Base-by-base conservation (phyloP, 2,329 filamentous ascomycete genomes). In the Xylaria sp. region DNA sequence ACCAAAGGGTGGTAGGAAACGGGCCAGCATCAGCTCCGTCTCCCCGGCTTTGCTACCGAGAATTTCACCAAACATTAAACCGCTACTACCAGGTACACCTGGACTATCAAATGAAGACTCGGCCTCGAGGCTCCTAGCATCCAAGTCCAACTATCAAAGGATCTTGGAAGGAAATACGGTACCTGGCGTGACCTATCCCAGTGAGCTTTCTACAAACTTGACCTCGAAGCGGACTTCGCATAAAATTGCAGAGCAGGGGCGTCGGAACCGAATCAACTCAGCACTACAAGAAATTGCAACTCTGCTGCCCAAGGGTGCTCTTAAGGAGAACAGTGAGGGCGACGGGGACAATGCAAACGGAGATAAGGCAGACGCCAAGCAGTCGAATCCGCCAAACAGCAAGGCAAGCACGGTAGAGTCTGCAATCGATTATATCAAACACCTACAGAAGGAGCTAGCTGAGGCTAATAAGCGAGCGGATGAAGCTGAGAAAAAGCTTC, bases 391-490 rank as follows among this genome's bases (percentile, higher is more conserved):
- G 61, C 89, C 92, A 38, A 94, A 91, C 76, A 97, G 94, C 81
- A 99, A 98, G 80, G 96, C 96, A 1, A 97, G 93, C 74, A 97
- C 97, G 0, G 96, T 99, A n/a, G 96, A 99, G 81, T 90, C 93
- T 81, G 96, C 96, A 1, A 98, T 98, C 75, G 91, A 94, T 66
- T 97, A 98, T 78, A 97, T 99, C 82, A 95, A 93, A 80, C 87
- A 90, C 68, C 81, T 99, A 69, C 90, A 97, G 80, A 83, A 88
- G 74, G 92, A 97, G 77, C 83, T 93, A 17, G 87, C 85, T 2
- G 87, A 89, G 40, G 89, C 90, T 26, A 90, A 89, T 60, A 83
- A 81, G 68, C 83, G 89, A 73, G 87, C 94, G 15, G 86, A 86
- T 28, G 85, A 86, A 65, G 88, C 91, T 17, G 92, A 93, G 77